Evolutionary conservation across 2,329 filamentous ascomycete species (phyloP), one percentile per base, ranked within the genome.

Genomic region (Penicillium psychrosexuale): DNA sequence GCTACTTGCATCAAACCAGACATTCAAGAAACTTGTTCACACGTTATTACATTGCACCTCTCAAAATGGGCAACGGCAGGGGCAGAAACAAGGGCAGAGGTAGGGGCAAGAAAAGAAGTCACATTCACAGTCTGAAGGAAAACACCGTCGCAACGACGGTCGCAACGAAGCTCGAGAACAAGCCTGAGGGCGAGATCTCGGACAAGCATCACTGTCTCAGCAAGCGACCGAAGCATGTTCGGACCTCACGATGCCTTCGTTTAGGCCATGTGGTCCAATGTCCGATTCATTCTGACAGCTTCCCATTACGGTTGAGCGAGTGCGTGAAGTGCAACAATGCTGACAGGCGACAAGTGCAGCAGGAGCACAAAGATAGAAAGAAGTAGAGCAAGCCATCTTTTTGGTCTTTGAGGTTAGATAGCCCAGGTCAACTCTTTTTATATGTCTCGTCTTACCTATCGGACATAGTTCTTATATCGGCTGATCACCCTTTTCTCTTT

Each of bases 31-130:
- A 43, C 1, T 9, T 9, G 0, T 11, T 17, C 8, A 34, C 28
- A 15, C 19, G 1, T 2, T 15, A 22, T 1, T n/a, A 34, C n/a
- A 1, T 17, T 5, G 7, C 5, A 0, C 15, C 11, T 13, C 7
- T 27, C 19, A 6, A 13, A 2, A 50, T 43, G 37, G 30, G 17
- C 12, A 50, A 50, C 1, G 4, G 19, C 27, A 42, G 7, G 13
- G 8, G 36, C 6, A 31, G 17, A 15, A 49, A 17, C 7, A 40
- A 17, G 27, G 37, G 19, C 9, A 42, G 42, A 17, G 37, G 36
- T 33, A 33, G 22, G 8, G 19, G 36, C 11, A 49, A 27, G 15
- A 42, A 17, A 24, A 37, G 24, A 38, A 47, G 30, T 15, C 43
- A 24, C 22, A 24, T 4, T 24, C 22, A 2, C 2, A 8, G 8